phyloP scores from a whole-genome alignment of 768 basidiomycete species.

The Omphalotus guepiniiformis region DNA sequence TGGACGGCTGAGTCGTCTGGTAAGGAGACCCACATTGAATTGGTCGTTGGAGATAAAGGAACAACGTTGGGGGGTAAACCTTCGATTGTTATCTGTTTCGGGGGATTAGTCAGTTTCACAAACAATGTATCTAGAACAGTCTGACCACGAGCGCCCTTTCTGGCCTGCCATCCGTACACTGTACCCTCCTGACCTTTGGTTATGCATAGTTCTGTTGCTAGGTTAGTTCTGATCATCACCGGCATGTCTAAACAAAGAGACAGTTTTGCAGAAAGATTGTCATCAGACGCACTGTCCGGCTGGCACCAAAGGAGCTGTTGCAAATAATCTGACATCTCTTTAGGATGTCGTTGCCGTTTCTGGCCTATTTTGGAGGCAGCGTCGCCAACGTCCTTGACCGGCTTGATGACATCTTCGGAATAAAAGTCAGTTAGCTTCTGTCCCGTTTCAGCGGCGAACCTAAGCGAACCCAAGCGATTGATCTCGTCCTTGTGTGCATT shows the following conservation, averaged over 20 bases:
- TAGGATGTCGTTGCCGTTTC: not conserved
- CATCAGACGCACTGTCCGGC: slow-evolving; percentile 5
- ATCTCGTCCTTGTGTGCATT: slow-evolving; percentile 28
- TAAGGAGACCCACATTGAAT: slow-evolving; percentile 9
- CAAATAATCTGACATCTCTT: not conserved
- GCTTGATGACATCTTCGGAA: slow-evolving; percentile 13
- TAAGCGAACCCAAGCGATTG: slow-evolving; percentile 22
- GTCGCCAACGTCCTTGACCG: not conserved
- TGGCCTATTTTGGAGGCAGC: not conserved
- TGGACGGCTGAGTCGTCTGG: slow-evolving; percentile 15
- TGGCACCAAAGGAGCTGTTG: slow-evolving; percentile 17
- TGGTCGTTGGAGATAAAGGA: slow-evolving; percentile 16
- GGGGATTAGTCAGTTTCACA: slow-evolving; percentile 23
- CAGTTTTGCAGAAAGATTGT: slow-evolving; percentile 25
- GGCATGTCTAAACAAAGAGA: slow-evolving; percentile 28
- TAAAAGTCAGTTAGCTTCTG: slow-evolving; percentile 23
- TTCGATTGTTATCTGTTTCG: slow-evolving; percentile 19
- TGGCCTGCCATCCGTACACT: slow-evolving; percentile 26
- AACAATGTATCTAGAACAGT: slow-evolving; percentile 25
- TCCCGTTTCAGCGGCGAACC: slow-evolving; percentile 27
- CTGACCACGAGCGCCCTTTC: slow-evolving; percentile 14
- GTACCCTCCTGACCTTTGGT: slow-evolving; percentile 31
- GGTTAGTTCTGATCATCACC: slow-evolving; percentile 26
- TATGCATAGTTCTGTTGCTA: slow-evolving; percentile 29
- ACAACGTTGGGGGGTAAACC: slow-evolving; percentile 29